phyloP scores from a whole-genome alignment of 148 eudicot species.

The Fagopyrum homotropicum region DNA sequence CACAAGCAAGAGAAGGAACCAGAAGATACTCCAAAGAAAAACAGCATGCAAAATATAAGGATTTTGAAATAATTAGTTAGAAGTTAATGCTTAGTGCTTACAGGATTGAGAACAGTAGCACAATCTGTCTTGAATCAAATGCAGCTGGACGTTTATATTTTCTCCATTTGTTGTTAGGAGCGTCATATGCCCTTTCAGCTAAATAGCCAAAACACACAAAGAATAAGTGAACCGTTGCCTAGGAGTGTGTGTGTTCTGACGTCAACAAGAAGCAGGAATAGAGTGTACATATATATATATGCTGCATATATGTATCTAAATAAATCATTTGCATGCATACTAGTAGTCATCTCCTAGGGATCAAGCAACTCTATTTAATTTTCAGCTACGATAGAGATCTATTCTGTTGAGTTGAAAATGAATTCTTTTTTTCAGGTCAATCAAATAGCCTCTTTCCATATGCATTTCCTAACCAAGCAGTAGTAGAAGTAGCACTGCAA shows the following conservation, averaged over 20 bases:
- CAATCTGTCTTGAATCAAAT: conserved; percentile 15
- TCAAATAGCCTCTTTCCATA: background rate
- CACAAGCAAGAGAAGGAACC: background rate
- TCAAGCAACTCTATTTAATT: background rate
- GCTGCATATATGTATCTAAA: background rate
- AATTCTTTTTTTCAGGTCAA: background rate
- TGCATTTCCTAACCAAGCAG: background rate
- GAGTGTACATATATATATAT: background rate
- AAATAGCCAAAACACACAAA: background rate
- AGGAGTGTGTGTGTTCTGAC: background rate
- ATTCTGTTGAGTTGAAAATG: background rate
- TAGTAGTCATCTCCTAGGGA: background rate
- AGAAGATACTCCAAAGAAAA: background rate
- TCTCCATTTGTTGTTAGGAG: conserved; percentile 13
- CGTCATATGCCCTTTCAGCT: conserved; percentile 8
- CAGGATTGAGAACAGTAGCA: conserved; percentile 9
- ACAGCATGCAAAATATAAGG: background rate
- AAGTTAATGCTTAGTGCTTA: conserved; percentile 6
- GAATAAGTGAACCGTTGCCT: background rate
- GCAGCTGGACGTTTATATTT: conserved; percentile 13
- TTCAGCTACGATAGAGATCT: background rate
- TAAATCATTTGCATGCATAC: background rate
- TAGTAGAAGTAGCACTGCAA: background rate
- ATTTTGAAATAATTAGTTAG: background rate
- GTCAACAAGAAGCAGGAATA: background rate